These are phyloP conservation scores for Drechslerella dactyloides DNA, from an alignment of 2,329 filamentous ascomycete species.

Conservation along the genomic window DNA sequence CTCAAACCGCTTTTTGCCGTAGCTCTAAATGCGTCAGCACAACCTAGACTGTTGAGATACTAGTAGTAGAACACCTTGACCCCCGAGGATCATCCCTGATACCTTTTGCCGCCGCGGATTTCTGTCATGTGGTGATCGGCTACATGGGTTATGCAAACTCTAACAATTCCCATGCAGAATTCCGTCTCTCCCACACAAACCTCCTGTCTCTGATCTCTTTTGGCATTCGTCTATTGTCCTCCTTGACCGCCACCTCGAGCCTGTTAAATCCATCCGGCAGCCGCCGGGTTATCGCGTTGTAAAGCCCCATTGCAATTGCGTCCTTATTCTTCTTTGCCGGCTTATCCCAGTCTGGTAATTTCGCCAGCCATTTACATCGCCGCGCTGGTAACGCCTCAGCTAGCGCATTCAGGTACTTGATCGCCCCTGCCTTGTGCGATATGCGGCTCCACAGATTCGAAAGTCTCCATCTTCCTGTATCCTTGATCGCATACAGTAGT, in stretches of 20 bases:
- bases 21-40: slow-evolving; percentile 2
- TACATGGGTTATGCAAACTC: slow-evolving; percentile 6
- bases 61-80: background rate
- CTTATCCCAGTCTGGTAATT: slow-evolving; percentile 21
- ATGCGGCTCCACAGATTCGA: background rate
- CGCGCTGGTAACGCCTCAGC: background rate
- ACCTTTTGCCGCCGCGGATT: background rate
- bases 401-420: slow-evolving; percentile 13
- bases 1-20: no score
- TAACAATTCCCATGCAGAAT: slow-evolving; percentile 10
- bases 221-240: slow-evolving; percentile 3
- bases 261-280: slow-evolving; percentile 8
- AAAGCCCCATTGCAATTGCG: background rate
- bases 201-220: slow-evolving; percentile 9
- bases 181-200: slow-evolving; percentile 26
- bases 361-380: slow-evolving; percentile 7
- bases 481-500: background rate
- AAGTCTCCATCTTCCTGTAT: background rate
- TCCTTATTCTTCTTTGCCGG: slow-evolving; percentile 3
- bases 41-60: background rate
- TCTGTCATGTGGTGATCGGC: no score
- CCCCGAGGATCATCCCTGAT: background rate
- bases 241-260: slow-evolving; percentile 17
- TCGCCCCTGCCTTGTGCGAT: background rate
- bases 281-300: background rate